These are phyloP conservation scores for Euphorbia celastroides DNA, from an alignment of 441 rosid species.

Conservation along the genomic window DNA sequence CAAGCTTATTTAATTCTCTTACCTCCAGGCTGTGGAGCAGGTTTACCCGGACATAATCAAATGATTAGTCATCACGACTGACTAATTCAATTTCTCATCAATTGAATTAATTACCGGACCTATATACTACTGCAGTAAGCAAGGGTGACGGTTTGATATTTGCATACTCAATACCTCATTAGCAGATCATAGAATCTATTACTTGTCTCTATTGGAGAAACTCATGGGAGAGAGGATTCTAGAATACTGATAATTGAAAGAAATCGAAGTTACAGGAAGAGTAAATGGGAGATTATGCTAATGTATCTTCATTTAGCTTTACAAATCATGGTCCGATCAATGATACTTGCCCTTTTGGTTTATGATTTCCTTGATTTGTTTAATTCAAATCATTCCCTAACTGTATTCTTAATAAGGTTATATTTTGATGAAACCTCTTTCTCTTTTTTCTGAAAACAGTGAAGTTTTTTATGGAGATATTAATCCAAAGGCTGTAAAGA, in stretches of 20 bases:
- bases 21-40: conserved; percentile 79
- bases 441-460: not conserved
- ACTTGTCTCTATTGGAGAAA: not conserved
- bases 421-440: not conserved
- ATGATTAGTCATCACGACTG: conserved; percentile 52
- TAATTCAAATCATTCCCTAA: not conserved
- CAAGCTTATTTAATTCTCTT: not conserved
- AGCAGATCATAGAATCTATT: not conserved
- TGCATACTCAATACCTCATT: not conserved
- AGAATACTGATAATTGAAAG: not conserved
- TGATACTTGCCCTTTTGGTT: not conserved
- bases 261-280: conserved; percentile 8
- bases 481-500: not conserved
- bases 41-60: conserved; percentile 74
- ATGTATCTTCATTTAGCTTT: not conserved
- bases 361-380: not conserved
- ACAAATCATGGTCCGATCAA: not conserved
- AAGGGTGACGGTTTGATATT: conserved; percentile 1
- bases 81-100: conserved; percentile 20
- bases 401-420: not conserved
- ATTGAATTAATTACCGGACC: not conserved
- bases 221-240: not conserved
- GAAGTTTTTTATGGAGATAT: not conserved
- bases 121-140: not conserved
- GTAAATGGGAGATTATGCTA: not conserved